Percentiles rank a stretch among this genome's conserved stretches.
Conservation (phyloP, 1,284 basidiomycete genomes). For the Moesziomyces globuligerus region DNA sequence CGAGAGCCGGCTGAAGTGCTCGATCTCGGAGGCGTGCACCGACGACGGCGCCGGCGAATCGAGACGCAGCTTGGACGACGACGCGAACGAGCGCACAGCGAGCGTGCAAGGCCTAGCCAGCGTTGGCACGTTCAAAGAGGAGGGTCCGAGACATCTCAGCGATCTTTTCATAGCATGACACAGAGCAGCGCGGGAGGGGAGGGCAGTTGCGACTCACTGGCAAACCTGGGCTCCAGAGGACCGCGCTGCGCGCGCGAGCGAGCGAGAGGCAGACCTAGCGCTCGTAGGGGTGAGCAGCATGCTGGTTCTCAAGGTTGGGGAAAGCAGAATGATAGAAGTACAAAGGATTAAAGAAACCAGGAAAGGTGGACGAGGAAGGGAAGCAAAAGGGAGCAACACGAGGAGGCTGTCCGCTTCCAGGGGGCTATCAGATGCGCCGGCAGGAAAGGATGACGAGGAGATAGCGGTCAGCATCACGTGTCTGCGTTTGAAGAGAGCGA, state of each 20-base stretch:
- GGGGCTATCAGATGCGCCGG: constrained; percentile 1
- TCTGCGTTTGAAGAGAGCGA: neutral
- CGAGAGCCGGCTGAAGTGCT: constrained; percentile 89
- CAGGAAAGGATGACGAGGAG: neutral
- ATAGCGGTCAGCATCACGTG: constrained; percentile 6
- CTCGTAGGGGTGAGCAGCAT: neutral
- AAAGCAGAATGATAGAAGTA: constrained; percentile 38
- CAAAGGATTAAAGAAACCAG: constrained; percentile 5
- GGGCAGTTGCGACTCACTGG: constrained; percentile 29
- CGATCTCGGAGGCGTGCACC: constrained; percentile 69
- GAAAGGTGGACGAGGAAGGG: too few species aligned
- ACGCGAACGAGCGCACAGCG: constrained; percentile 25
- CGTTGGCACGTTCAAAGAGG: too few species aligned
- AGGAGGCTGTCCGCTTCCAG: neutral
- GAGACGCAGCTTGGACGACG: constrained; percentile 31
- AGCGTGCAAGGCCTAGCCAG: constrained; percentile 2
- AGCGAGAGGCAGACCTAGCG: constrained; percentile 6
- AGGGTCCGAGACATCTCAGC: constrained; percentile 15
- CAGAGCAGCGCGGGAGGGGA: neutral
- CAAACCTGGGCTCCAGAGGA: constrained; percentile 15
- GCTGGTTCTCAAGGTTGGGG: neutral
- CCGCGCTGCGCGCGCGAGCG: constrained; percentile 6
- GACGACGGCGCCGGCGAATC: constrained; percentile 41
- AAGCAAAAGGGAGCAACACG: constrained; percentile 2
- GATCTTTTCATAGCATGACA: neutral